phyloP scores from a whole-genome alignment of 2,329 filamentous ascomycete species.

The Paecilomyces niveus region DNA sequence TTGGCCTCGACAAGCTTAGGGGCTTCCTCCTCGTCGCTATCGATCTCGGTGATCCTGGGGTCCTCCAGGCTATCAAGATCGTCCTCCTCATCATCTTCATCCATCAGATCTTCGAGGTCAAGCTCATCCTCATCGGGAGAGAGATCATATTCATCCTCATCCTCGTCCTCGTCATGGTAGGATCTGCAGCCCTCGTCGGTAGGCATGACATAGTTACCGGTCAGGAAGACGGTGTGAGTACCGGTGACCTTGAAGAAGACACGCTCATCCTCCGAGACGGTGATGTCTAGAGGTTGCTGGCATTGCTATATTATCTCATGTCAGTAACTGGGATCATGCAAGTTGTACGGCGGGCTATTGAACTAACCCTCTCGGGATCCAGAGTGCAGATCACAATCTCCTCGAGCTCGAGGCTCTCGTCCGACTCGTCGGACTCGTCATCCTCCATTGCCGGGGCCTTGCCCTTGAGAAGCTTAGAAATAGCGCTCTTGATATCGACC shows the following conservation, averaged over 20 bases:
- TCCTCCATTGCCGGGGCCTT: constrained; percentile 67
- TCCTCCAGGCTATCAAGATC: constrained; percentile 72
- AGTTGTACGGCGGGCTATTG: background rate
- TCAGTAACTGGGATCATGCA: constrained; percentile 2
- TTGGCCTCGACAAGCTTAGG: constrained; percentile 47
- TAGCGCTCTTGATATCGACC: constrained; percentile 56
- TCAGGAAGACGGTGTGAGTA: constrained; percentile 84
- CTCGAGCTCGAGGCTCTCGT: constrained; percentile 62
- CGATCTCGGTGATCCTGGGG: constrained; percentile 76
- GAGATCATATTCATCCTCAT: constrained; percentile 71
- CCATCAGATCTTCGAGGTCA: constrained; percentile 46
- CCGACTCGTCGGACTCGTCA: constrained; percentile 51
- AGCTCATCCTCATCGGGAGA: constrained; percentile 75
- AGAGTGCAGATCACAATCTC: constrained; percentile 94
- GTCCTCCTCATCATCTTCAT: constrained; percentile 59
- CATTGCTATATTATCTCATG: constrained; percentile 58
- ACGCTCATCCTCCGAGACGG: constrained; percentile 77
- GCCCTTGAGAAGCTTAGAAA: constrained; percentile 52
- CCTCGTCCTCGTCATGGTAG: constrained; percentile 51
- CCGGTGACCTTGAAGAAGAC: constrained; percentile 90
- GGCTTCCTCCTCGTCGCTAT: constrained; percentile 65
- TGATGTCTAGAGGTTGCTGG: constrained; percentile 93
- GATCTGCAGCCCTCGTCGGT: constrained; percentile 45
- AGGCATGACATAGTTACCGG: constrained; percentile 87
- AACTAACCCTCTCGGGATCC: constrained; percentile 77